phyloP scores from a whole-genome alignment of 257 asterid species.

The Osmanthus fragrans region DNA sequence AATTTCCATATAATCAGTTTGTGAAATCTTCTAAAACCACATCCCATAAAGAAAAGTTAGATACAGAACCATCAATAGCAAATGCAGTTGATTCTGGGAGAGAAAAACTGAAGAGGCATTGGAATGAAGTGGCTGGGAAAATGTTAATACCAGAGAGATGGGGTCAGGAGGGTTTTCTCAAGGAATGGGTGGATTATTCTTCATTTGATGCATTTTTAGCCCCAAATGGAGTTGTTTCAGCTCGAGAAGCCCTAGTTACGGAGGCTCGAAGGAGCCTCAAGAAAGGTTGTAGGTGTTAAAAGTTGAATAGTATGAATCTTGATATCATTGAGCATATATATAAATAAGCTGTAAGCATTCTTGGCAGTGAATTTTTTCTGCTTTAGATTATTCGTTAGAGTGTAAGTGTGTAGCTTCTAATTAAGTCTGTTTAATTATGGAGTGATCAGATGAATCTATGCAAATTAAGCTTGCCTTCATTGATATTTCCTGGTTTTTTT shows the following conservation, averaged over 20 bases:
- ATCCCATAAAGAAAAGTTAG: not conserved
- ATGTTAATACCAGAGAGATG: slow-evolving; percentile 40
- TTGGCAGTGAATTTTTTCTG: not conserved
- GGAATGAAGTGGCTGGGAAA: slow-evolving; percentile 25
- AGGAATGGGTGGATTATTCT: slow-evolving; percentile 45
- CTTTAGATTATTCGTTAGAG: too few relatives aligned
- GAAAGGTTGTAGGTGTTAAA: not conserved
- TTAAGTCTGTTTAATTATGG: too few relatives aligned
- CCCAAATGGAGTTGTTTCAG: slow-evolving; percentile 35
- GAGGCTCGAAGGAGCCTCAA: slow-evolving; percentile 13
- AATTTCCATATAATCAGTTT: not conserved
- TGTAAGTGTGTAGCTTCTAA: too few relatives aligned
- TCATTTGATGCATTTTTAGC: slow-evolving; percentile 39
- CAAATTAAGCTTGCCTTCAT: not conserved
- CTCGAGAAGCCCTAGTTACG: slow-evolving; percentile 40
- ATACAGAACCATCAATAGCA: not conserved
- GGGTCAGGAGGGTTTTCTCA: slow-evolving; percentile 39
- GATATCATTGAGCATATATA: not conserved
- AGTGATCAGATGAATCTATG: not conserved
- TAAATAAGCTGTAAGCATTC: not conserved
- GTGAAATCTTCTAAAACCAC: slow-evolving; percentile 6
- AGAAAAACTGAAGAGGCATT: slow-evolving; percentile 20
- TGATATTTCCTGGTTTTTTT: too few relatives aligned
- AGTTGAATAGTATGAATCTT: not conserved
- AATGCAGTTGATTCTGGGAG: slow-evolving; percentile 12